Base-by-base conservation (phyloP, 1,284 basidiomycete species). In the Cryptococcus wingfieldii region DNA sequence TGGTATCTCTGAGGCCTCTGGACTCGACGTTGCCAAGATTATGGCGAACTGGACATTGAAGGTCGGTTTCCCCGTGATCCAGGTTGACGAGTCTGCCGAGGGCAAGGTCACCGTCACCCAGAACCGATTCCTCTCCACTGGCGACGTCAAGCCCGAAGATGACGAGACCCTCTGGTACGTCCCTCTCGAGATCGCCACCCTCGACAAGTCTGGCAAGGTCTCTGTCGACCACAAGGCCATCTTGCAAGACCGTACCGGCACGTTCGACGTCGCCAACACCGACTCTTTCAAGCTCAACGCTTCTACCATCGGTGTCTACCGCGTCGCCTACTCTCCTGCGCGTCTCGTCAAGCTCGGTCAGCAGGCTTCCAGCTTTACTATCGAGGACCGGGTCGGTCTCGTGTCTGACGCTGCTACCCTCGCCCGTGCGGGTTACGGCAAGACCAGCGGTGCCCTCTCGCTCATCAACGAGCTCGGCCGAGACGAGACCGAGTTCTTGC, bases 1-100 rank as follows among this genome's bases (percentile, higher is more conserved):
- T 50, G 93, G 90, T 23, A 90, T 98, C 62, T 81, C 84, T 53
- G 82, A 85, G 67, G 84, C 91, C 2, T 89, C 88, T 42, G 88
- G 86, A 14, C 70, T 86, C 38, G 86, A 97, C 65, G 84, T 97
- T 47, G 80, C 86, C 13, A 81, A 82, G 54, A 82, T 98, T 67
- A 95, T 98, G 90, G 83, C 89, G 60, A 88, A 88, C 71, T 98
- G 94, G 95, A 87, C 94, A 39, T 83, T 85, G 57, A 90, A 92
- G 83, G 85, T 87, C 60, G 90, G 90, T 27, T 93, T 86, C 79
- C 93, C 93, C 4, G 86, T 98, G 27, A 75, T 98, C 51, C 89
- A 85, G 16, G 90, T 98, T 45, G 87, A 84, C 0, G 93, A 97
- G 76, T 82, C 80, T 8, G 76, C 80, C 1, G 83, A 83, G 47